Evolutionary conservation across 2,329 filamentous ascomycete species (phyloP).

Genomic region (Colletotrichum sp.): DNA sequence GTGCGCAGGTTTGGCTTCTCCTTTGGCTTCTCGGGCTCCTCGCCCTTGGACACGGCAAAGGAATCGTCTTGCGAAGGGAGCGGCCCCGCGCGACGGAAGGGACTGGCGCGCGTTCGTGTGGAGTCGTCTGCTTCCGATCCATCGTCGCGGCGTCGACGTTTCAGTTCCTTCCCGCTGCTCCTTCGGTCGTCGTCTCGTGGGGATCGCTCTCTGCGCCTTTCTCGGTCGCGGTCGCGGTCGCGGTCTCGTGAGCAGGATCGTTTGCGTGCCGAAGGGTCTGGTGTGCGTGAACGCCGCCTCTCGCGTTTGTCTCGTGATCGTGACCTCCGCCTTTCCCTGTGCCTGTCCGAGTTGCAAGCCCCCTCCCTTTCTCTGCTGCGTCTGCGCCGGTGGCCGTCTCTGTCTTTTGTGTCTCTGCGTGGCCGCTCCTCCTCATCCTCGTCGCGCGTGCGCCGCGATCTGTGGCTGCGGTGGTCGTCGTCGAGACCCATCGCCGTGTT

Average conservation of each 20-base stretch:
- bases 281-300: slow-evolving; percentile 16
- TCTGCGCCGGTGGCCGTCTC: slow-evolving; percentile 1
- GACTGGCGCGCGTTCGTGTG: slow-evolving; percentile 28
- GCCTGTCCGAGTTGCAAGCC: slow-evolving; percentile 2
- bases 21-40: slow-evolving; percentile 65
- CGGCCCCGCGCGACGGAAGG: slow-evolving; percentile 46
- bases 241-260: slow-evolving; percentile 23
- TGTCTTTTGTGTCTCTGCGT: neutral
- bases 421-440: slow-evolving; percentile 5
- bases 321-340: slow-evolving; percentile 2
- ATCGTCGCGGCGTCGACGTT: neutral
- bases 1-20: slow-evolving; percentile 87
- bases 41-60: slow-evolving; percentile 61
- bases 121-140: slow-evolving; percentile 33
- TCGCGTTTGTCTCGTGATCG: slow-evolving; percentile 10
- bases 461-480: slow-evolving; percentile 8
- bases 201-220: slow-evolving; percentile 30
- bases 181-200: slow-evolving; percentile 23
- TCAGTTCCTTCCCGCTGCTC: slow-evolving; percentile 7
- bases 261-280: neutral
- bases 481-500: slow-evolving; percentile 10
- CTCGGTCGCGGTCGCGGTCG: slow-evolving; percentile 26
- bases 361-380: slow-evolving; percentile 9
- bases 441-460: slow-evolving; percentile 1
- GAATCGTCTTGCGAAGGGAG: slow-evolving; percentile 66